Evolutionary conservation across 352 stramenopile species (phyloP), one percentile per base, ranked within the genome.

Genomic region (Phytopythium kandeliae): DNA sequence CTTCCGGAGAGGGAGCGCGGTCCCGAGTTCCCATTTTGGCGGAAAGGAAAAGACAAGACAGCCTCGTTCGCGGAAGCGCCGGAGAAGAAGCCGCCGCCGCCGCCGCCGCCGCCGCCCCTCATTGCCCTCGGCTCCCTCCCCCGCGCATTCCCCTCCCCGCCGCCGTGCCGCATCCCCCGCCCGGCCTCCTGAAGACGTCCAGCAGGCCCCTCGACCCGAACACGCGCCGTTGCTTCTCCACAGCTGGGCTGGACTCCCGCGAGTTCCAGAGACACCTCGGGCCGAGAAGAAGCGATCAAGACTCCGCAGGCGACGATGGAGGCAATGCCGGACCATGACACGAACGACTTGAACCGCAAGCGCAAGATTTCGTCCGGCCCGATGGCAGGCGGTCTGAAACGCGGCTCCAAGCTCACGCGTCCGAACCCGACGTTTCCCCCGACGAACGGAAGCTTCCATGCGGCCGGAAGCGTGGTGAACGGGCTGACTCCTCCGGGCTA

Each of bases 361-460:
- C 77, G 80, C 37, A 88, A 89, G 74, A 87, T 84, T 60, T 75
- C 70, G 19, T 66, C 67, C 11, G 69, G 57, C 28, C 71, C 55
- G 60, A 64, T 53, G 11, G 64, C 71, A 10, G 45, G 63, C 7
- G 57, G 67, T 2, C 69, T 85, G 17, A 74, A 72, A 51, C 69
- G 74, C 53, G 69, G 74, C 0, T 63, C 58, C 55, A 85, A 85
- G 49, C 68, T 85, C 41, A 72, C 75, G 26, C 69, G 74, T 0
- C 69, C 71, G 4, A 61, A 59, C 31, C 44, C 60, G 22, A 22
- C 25, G 38, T 24, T 42, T 21, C 55, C 58, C 13, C 40, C 40
- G 12, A 33, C 40, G 40, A 46, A 43, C 2, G 40, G 28, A 0
- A 53, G 47, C 47, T 53, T 53, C 24, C 36, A 65, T 16, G 11